Base-by-base conservation (phyloP, 495 filamentous ascomycete species). In the Aspergillus bridgeri region DNA sequence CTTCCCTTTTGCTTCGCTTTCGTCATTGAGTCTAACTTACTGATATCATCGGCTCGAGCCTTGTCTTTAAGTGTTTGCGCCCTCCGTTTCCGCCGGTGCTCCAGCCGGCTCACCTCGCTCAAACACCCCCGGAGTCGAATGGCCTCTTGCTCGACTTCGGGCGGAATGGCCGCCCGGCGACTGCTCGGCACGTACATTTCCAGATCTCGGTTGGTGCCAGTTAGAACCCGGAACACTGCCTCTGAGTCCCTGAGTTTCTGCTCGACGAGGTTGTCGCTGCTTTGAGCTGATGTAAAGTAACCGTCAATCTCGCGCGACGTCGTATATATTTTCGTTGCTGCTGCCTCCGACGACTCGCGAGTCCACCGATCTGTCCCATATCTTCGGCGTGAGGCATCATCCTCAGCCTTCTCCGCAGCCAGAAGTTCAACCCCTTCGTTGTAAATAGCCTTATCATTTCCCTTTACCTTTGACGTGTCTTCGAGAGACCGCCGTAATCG, bases 311-410 rank as follows among this genome's bases (percentile, higher is more conserved):
- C 92, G 6, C 68, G 75, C 5, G 87, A 84, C 45, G 91, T 87
- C 9, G 75, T 79, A 76, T 90, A 92, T 7, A 96, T 73, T 63
- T 92, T 91, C 5, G 81, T 76, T 0, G 86, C 89, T 23, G 89
- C 89, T 25, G 81, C 75, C 43, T 83, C 78, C 2, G 90, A 91
- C 27, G 86, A 76, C 33, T 81, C 79, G 23, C 94, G 83, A 3
- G 68, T 72, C 94, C 94, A 98, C 58, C 91, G 81, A 59, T 91
- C 88, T 0, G 94, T 98, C 11, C 94, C 94, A 59, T 94, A 89
- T 69, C 89, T 96, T 21, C 77, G 72, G 15, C 90, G 82, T 11
- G 91, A 79, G 4, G 78, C 80, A 48, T 87, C 80, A 63, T 98
- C 92, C 65, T 96, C 93, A 7, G 86, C 85, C 51, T 87, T 87